These are phyloP conservation scores for Auricularia sp. DNA, from an alignment of 768 basidiomycete genomes.

Conservation along the genomic window DNA sequence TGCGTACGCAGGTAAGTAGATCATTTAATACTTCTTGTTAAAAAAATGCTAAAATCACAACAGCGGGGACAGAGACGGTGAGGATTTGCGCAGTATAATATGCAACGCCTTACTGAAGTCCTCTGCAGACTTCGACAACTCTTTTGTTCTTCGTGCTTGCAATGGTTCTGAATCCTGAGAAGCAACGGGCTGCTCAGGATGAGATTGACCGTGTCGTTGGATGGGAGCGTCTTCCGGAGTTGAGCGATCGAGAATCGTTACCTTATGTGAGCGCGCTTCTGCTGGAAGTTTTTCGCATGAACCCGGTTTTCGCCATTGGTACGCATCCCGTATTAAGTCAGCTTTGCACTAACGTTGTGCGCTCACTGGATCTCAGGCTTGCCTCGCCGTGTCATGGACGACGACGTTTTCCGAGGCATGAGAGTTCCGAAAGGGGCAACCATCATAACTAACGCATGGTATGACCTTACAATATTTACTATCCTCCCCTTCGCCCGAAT, in stretches of 20 bases:
- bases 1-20: not conserved
- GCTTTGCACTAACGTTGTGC: not conserved
- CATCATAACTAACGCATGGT: not conserved
- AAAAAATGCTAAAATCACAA: not conserved
- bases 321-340: not conserved
- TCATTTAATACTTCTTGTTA: not conserved
- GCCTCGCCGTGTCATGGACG: not conserved
- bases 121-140: constrained; percentile 21
- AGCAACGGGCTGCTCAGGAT: constrained; percentile 19
- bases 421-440: not conserved
- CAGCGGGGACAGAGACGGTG: not conserved
- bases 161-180: constrained; percentile 20
- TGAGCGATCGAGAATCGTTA: constrained; percentile 18
- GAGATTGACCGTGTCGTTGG: constrained; percentile 25
- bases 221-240: constrained; percentile 19
- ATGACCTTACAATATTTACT: not conserved
- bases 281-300: constrained; percentile 10
- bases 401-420: not conserved
- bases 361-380: not conserved
- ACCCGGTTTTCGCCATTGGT: not conserved
- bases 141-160: constrained; percentile 20
- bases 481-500: not conserved
- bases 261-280: constrained; percentile 19
- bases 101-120: not conserved
- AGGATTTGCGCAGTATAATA: not conserved